These are phyloP conservation scores for Lichenothelia convexa DNA, from an alignment of 495 filamentous ascomycete species.

Conservation along the genomic window DNA sequence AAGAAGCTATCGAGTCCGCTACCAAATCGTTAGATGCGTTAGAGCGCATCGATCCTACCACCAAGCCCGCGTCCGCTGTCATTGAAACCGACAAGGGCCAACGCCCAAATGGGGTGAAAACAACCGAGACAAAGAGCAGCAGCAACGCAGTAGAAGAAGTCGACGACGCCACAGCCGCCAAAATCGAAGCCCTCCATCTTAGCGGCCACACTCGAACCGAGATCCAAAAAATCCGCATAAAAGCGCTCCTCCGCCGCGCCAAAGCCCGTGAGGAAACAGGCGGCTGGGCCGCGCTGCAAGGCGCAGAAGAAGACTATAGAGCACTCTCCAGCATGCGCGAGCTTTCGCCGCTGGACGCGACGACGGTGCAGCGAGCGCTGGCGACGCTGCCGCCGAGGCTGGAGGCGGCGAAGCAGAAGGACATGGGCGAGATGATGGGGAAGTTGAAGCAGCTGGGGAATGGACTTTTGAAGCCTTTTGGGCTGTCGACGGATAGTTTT, in stretches of 20 bases:
- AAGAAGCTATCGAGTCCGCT: conserved; percentile 58
- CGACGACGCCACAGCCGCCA: conserved; percentile 24
- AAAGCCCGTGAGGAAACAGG: conserved; percentile 50
- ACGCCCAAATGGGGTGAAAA: conserved; percentile 7
- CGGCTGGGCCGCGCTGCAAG: conserved; percentile 66
- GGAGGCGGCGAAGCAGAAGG: conserved; percentile 59
- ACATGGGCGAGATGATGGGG: conserved; percentile 90
- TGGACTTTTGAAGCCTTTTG: conserved; percentile 81
- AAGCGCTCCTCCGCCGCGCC: conserved; percentile 72
- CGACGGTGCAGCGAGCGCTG: conserved; percentile 46
- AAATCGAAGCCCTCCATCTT: conserved; percentile 13
- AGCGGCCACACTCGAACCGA: conserved; percentile 31
- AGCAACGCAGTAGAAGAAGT: conserved; percentile 32
- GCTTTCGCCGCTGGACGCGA: conserved; percentile 43
- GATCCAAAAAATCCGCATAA: conserved; percentile 60
- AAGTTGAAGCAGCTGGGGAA: conserved; percentile 92
- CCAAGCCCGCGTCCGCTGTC: conserved; percentile 11
- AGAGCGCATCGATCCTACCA: conserved; percentile 35
- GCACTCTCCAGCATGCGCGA: conserved; percentile 24
- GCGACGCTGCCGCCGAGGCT: conserved; percentile 42
- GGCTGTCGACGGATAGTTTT: conserved; percentile 81
- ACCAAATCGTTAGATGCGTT: conserved; percentile 54
- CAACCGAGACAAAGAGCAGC: too few relatives aligned
- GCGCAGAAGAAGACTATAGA: conserved; percentile 44
- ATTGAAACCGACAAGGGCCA: conserved; percentile 9